These are phyloP conservation scores for Beverwykella pulmonaria DNA, from an alignment of 495 filamentous ascomycete species.

Conservation along the genomic window DNA sequence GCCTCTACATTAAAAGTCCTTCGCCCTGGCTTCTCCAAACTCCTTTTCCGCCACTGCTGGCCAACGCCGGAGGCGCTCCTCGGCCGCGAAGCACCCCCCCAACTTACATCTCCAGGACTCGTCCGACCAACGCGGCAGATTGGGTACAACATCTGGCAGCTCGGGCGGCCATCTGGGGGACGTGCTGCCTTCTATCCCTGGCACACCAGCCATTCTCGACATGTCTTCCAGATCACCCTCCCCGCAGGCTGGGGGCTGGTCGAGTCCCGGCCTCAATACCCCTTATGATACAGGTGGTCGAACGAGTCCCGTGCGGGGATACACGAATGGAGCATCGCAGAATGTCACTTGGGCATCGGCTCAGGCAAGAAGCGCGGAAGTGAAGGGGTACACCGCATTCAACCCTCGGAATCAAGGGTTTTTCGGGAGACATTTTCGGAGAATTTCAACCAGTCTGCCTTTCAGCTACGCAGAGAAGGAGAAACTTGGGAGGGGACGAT, in stretches of 20 bases:
- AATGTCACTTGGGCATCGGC: conserved; percentile 77
- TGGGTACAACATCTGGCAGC: conserved; percentile 29
- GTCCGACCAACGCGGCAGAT: conserved; percentile 15
- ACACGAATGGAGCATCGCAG: conserved; percentile 52
- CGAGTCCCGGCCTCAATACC: conserved; percentile 76
- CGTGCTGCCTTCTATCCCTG: conserved; percentile 37
- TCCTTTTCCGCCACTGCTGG: conserved; percentile 33
- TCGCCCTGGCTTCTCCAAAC: conserved; percentile 38
- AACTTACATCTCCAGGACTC: conserved; percentile 29
- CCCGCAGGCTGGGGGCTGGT: conserved; percentile 81
- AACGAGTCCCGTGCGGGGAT: conserved; percentile 61
- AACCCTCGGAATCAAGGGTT: conserved; percentile 77
- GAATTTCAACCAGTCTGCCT: conserved; percentile 72
- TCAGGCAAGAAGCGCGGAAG: conserved; percentile 75
- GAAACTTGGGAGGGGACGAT: conserved; percentile 60
- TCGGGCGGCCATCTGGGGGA: conserved; percentile 21
- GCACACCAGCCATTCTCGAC: conserved; percentile 37
- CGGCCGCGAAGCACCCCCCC: conserved; percentile 35
- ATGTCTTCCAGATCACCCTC: conserved; percentile 91
- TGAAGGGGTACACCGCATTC: conserved; percentile 79
- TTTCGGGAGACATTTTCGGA: conserved; percentile 76
- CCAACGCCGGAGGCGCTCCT: conserved; percentile 41
- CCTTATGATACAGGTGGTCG: conserved; percentile 62
- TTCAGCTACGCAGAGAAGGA: conserved; percentile 77
- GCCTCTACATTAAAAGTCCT: conserved; percentile 8